These are phyloP conservation scores for Ilex asprella DNA, from an alignment of 257 asterid genomes.

Conservation along the genomic window DNA sequence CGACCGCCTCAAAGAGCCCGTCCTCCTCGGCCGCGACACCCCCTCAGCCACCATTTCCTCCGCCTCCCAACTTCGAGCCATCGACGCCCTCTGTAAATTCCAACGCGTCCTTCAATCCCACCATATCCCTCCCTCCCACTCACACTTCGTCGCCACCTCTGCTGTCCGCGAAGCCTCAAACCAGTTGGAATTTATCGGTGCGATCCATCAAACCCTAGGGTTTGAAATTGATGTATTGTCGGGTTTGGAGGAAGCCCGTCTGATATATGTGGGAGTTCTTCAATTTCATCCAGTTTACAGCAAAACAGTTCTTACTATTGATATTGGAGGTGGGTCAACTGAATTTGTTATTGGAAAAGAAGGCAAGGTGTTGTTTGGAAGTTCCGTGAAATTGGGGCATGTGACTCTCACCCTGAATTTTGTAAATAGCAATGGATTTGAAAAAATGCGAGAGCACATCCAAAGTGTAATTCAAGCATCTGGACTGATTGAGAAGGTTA, in stretches of 20 bases:
- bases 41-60: constrained; percentile 40
- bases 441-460: constrained; percentile 45
- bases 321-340: constrained; percentile 87
- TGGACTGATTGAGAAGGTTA: constrained; percentile 39
- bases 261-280: constrained; percentile 61
- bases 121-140: constrained; percentile 38
- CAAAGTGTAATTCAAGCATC: constrained; percentile 28
- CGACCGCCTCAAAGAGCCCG: constrained; percentile 56
- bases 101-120: constrained; percentile 27
- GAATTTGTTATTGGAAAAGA: constrained; percentile 53
- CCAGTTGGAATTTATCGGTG: constrained; percentile 34
- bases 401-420: constrained; percentile 48
- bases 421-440: constrained; percentile 11
- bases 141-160: constrained; percentile 78
- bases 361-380: constrained; percentile 44
- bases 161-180: constrained; percentile 86
- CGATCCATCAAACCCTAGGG: constrained; percentile 31
- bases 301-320: constrained; percentile 50
- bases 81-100: constrained; percentile 44
- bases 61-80: constrained; percentile 39
- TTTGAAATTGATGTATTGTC: constrained; percentile 46
- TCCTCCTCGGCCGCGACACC: constrained; percentile 60
- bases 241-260: constrained; percentile 77
- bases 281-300: constrained; percentile 49
- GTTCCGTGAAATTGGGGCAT: constrained; percentile 65